Conservation (phyloP, 495 filamentous ascomycete species). For the Saxispiralis lemnorum region DNA sequence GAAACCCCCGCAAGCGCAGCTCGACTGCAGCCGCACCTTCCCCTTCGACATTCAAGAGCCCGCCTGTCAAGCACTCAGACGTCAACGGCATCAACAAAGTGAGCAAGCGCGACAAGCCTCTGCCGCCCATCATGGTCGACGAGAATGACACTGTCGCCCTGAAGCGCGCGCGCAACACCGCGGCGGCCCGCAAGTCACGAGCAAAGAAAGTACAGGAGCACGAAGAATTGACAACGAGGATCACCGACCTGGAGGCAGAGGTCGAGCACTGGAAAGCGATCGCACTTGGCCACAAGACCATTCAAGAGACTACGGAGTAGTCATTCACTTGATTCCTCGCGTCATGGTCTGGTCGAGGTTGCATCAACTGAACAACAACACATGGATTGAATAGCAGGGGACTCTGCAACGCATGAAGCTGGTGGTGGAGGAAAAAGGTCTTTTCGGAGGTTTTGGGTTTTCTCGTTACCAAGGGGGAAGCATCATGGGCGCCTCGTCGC, state of each 20-base stretch:
- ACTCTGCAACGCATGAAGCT: background rate
- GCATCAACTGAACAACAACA: background rate
- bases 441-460: background rate
- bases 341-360: background rate
- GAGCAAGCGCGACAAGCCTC: constrained; percentile 49
- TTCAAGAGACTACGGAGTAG: background rate
- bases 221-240: constrained; percentile 39
- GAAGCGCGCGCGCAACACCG: constrained; percentile 90
- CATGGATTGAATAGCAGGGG: background rate
- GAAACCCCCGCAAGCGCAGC: constrained; percentile 11
- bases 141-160: constrained; percentile 51
- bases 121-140: constrained; percentile 65
- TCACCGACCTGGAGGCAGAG: constrained; percentile 32
- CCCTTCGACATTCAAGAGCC: constrained; percentile 5
- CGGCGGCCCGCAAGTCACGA: constrained; percentile 87
- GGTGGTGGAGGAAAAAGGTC: constrained; percentile 6
- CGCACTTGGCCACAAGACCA: constrained; percentile 2
- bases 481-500: background rate
- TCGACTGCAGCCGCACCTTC: constrained; percentile 16
- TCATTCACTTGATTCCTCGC: background rate
- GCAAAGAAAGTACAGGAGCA: constrained; percentile 59
- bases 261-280: constrained; percentile 31
- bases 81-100: constrained; percentile 53
- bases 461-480: background rate
- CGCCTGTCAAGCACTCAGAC: constrained; percentile 41